A percentile compares a stretch with the other conserved stretches of the same genome.
Evolutionary conservation across 164 flowering plant species (phyloP).

Genomic region (Vitis rotundifolia): DNA sequence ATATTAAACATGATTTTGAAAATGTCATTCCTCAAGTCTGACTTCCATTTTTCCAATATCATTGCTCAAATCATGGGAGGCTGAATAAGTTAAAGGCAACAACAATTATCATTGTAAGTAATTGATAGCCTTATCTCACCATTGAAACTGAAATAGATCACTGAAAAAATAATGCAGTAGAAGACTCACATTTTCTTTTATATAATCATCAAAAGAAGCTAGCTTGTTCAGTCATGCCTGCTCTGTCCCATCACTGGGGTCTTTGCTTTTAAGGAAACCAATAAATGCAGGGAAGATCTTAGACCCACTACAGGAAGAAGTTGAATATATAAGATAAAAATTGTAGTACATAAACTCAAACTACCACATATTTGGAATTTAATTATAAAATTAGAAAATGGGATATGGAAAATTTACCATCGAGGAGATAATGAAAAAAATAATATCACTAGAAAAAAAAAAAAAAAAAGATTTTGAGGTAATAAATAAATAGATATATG

Average conservation of each 20-base stretch:
- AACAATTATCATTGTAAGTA: too few species aligned
- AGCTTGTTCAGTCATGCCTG: constrained; percentile 62
- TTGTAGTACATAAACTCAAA: neutral
- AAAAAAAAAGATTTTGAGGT: too few species aligned
- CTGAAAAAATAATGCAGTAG: constrained; percentile 1
- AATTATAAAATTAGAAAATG: neutral
- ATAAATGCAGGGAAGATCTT: constrained; percentile 89
- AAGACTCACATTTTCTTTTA: constrained; percentile 57
- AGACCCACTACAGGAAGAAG: constrained; percentile 62
- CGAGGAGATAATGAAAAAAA: too few species aligned
- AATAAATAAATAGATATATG: too few species aligned
- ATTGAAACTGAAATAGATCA: too few species aligned
- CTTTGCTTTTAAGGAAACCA: constrained; percentile 90
- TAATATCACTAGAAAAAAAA: too few species aligned
- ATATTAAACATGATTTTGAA: too few species aligned
- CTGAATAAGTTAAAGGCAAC: too few species aligned
- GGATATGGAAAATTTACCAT: neutral
- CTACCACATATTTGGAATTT: neutral
- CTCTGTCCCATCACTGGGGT: constrained; percentile 87
- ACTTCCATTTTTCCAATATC: too few species aligned
- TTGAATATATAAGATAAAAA: neutral
- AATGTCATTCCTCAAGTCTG: too few species aligned
- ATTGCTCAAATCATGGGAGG: too few species aligned
- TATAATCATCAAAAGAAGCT: constrained; percentile 57
- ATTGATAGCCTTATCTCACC: too few species aligned